Conservation (phyloP, 2,329 filamentous ascomycete species). For the Fusarium nanum region DNA sequence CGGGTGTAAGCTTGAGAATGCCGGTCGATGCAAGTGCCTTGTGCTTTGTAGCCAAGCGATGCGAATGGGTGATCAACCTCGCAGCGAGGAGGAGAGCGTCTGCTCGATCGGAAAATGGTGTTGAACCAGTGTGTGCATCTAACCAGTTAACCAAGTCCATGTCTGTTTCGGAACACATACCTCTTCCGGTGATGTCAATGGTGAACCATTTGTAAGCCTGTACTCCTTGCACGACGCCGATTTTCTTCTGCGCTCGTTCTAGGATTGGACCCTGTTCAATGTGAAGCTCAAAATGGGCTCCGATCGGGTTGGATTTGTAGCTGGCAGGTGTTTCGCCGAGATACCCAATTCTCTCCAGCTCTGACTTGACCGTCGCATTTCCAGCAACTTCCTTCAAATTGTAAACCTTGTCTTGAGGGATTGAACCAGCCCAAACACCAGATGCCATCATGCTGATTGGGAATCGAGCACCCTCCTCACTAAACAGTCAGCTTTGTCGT, state of each 20-base stretch:
- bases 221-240: slow-evolving; percentile 37
- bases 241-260: slow-evolving; percentile 29
- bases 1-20: slow-evolving; percentile 56
- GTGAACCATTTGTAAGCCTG: slow-evolving; percentile 47
- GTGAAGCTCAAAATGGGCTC: slow-evolving; percentile 84
- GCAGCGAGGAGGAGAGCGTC: slow-evolving; percentile 49
- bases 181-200: slow-evolving; percentile 42
- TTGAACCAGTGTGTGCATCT: slow-evolving; percentile 45
- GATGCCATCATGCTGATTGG: slow-evolving; percentile 80
- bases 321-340: slow-evolving; percentile 61
- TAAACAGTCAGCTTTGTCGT: slow-evolving; percentile 47
- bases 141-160: slow-evolving; percentile 46
- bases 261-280: slow-evolving; percentile 73
- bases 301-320: slow-evolving; percentile 63
- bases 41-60: slow-evolving; percentile 41
- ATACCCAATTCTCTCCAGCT: slow-evolving; percentile 79
- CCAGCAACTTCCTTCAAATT: slow-evolving; percentile 68
- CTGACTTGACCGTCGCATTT: slow-evolving; percentile 45
- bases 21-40: slow-evolving; percentile 48
- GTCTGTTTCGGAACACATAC: not conserved
- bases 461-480: slow-evolving; percentile 85
- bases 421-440: slow-evolving; percentile 79
- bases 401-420: slow-evolving; percentile 70
- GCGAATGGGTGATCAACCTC: slow-evolving; percentile 46
- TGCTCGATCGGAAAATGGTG: slow-evolving; percentile 46